A percentile compares a stretch with the other conserved stretches of the same genome.
phyloP scores from a whole-genome alignment of 257 asterid genomes.

The Gardenia jasminoides region DNA sequence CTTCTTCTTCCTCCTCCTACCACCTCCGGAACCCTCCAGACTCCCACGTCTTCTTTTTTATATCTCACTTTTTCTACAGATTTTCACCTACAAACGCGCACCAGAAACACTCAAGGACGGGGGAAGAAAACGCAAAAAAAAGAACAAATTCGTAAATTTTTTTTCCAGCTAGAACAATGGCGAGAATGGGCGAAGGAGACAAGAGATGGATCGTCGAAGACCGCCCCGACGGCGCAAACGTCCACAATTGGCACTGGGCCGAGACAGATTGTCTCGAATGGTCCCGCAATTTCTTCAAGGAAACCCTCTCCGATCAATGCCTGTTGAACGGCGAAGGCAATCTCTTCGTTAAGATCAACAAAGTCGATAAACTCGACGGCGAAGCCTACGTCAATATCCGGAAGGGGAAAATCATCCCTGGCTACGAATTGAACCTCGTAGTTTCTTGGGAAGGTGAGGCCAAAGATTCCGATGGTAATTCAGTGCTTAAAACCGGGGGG shows the following conservation, averaged over 20 bases:
- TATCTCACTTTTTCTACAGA: not conserved
- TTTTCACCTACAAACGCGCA: not conserved
- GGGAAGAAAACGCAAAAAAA: too few species aligned
- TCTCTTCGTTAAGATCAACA: conserved; percentile 45
- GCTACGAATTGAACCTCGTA: conserved; percentile 65
- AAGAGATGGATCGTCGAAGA: conserved; percentile 96
- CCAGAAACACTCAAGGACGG: not conserved
- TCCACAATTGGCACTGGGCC: conserved; percentile 99
- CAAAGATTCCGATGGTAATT: conserved; percentile 51
- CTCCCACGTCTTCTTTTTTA: not conserved
- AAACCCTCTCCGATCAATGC: conserved; percentile 49
- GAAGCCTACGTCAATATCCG: conserved; percentile 95
- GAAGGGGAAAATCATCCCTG: conserved; percentile 86
- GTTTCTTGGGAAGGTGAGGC: conserved; percentile 77
- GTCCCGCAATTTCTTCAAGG: conserved; percentile 62
- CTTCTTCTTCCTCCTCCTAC: conserved; percentile 11
- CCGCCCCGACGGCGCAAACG: conserved; percentile 91
- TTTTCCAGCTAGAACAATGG: conserved; percentile 39
- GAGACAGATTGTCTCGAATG: conserved; percentile 86
- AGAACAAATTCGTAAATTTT: not conserved
- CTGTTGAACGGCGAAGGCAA: conserved; percentile 69
- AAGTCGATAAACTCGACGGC: conserved; percentile 64
- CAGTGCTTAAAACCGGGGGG: conserved; percentile 59
- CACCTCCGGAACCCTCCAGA: conserved; percentile 29
- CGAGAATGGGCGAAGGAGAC: conserved; percentile 88